These are phyloP conservation scores for Persicaria tinctoria DNA, from an alignment of 148 eudicot genomes.

Conservation along the genomic window DNA sequence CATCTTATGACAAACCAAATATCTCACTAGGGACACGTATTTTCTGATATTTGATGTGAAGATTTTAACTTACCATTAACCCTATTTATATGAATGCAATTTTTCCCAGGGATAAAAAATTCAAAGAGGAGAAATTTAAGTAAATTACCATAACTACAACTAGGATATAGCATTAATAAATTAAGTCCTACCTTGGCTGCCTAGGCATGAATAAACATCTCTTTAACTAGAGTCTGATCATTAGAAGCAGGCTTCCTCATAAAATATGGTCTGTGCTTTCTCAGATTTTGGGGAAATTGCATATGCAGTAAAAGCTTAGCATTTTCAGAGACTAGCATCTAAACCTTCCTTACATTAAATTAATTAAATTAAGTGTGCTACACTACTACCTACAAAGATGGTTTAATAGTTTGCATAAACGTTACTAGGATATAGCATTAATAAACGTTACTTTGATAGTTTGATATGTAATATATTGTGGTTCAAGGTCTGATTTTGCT, in stretches of 20 bases:
- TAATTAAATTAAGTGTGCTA: not conserved
- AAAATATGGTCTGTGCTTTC: constrained; percentile 56
- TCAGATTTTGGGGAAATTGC: constrained; percentile 60
- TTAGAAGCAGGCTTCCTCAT: constrained; percentile 53
- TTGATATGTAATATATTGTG: too few species aligned
- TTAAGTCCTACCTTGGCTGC: constrained; percentile 66
- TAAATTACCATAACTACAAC: not conserved
- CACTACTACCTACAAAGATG: constrained; percentile 56
- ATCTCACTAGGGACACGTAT: too few species aligned
- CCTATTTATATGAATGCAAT: too few species aligned
- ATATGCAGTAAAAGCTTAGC: constrained; percentile 14
- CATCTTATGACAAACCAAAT: too few species aligned
- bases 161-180: not conserved
- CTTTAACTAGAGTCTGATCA: constrained; percentile 68
- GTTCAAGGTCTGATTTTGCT: too few species aligned
- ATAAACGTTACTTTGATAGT: too few species aligned
- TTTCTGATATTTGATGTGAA: too few species aligned
- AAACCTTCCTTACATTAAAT: not conserved
- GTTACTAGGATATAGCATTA: constrained; percentile 26
- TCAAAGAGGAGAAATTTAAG: too few species aligned
- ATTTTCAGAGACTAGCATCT: not conserved
- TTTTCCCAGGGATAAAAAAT: too few species aligned
- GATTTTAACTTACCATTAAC: too few species aligned
- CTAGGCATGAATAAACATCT: constrained; percentile 91
- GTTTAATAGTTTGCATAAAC: constrained; percentile 54